Evolutionary conservation across 179 eudicot species (phyloP).

Genomic region (Sideroxylon spinosum): DNA sequence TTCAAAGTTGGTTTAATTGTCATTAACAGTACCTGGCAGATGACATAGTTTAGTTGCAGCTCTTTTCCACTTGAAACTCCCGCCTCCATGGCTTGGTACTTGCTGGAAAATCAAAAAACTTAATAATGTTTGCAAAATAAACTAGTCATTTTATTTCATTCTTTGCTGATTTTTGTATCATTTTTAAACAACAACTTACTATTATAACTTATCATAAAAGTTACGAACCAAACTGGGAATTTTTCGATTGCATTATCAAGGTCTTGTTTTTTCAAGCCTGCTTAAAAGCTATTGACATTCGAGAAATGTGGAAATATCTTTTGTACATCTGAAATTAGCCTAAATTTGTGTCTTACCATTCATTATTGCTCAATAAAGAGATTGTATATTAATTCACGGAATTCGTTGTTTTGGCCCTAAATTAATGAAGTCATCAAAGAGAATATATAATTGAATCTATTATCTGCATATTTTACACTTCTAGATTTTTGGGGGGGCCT

Average conservation of each 20-base stretch:
- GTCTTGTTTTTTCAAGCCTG: background rate
- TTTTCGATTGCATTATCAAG: background rate
- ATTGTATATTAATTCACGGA: background rate
- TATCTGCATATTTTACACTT: background rate
- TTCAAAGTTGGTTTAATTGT: too few relatives aligned
- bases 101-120: too few relatives aligned
- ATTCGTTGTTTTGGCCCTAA: background rate
- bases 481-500: background rate
- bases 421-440: too few relatives aligned
- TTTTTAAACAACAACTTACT: background rate
- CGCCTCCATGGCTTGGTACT: too few relatives aligned
- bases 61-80: too few relatives aligned
- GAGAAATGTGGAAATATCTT: too few relatives aligned
- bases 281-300: too few relatives aligned
- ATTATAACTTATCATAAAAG: background rate
- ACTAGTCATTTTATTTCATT: too few relatives aligned
- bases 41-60: too few relatives aligned
- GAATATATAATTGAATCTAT: too few relatives aligned
- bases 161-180: background rate
- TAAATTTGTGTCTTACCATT: background rate
- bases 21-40: too few relatives aligned
- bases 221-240: background rate
- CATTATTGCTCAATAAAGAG: background rate
- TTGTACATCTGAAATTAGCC: background rate
- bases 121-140: too few relatives aligned